Evolutionary conservation across 768 basidiomycete species (phyloP), one percentile per base, ranked within the genome.

Genomic region (Tremella yokohamensis): DNA sequence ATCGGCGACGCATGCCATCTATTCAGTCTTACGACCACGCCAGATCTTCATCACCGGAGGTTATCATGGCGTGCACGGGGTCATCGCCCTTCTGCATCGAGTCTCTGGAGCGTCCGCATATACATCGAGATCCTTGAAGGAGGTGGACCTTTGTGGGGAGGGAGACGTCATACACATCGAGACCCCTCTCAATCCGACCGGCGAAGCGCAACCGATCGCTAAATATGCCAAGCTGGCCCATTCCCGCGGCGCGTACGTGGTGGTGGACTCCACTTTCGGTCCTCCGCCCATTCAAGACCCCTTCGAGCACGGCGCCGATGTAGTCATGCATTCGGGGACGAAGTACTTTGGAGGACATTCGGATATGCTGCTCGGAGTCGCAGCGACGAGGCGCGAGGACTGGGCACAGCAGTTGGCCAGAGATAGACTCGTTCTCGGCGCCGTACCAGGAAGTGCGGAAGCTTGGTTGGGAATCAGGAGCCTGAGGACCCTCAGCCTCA

Each of bases 221-320:
- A 19, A 45, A 9, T 45, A 45, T 24, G 44, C 44, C 3, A 8
- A 18, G 2, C 18, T 19, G 12, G 44, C 44, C 2, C 44, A 45
- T 45, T 45, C 44, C 2, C 44, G 44, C 12, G 44, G 44, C 18
- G 44, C 44, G 9, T 16, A 19, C 44, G 18, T 45, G 11, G 18
- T 45, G 18, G 44, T 45, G 11, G 44, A 45, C 44, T 18, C 44
- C 18, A 45, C 44, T 8, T 45, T 45, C n/a, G 44, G 18, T 45
- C 44, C 44, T 45, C 44, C 44, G 44, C 44, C 44, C 22, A 18
- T 45, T n/a, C 44, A 19, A 18, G 44, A 45, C 44, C 44, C 44
- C 18, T 45, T 45, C 3, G 44, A 18, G n/a, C 44, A 45, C 44
- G 44, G 44, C 12, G 44, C 44, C 44, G 44, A 45, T 24, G 22